Conservation (phyloP, 805 yeast species). For the Wickerhamiella kazuoi region DNA sequence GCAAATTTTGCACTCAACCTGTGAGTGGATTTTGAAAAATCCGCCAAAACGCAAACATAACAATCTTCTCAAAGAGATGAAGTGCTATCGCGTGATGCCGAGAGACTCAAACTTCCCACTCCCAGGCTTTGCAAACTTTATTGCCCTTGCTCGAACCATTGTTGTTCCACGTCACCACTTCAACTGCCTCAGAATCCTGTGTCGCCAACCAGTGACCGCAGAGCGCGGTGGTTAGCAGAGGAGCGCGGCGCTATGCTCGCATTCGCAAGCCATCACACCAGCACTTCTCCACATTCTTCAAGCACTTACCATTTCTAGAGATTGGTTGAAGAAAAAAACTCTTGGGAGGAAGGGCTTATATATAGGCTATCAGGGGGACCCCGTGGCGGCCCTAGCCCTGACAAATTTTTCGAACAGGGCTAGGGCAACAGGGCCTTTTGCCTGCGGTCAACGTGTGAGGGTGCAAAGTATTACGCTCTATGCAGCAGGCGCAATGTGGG, state of each 20-base stretch:
- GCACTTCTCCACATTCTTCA: background rate
- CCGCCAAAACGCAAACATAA: background rate
- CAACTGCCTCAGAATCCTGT: background rate
- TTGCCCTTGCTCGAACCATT: too few relatives aligned
- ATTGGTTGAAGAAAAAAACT: conserved; percentile 2
- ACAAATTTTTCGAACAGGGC: conserved; percentile 1
- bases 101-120: too few relatives aligned
- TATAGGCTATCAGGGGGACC: background rate
- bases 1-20: background rate
- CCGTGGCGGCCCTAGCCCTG: conserved; percentile 1
- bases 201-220: background rate
- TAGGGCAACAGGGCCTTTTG: background rate
- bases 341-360: conserved; percentile 3
- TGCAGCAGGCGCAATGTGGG: too few relatives aligned
- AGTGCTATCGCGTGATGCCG: too few relatives aligned
- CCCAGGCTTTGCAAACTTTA: too few relatives aligned
- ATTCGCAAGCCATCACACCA: too few relatives aligned
- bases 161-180: too few relatives aligned
- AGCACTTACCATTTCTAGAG: conserved; percentile 5
- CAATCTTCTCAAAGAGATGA: too few relatives aligned
- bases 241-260: too few relatives aligned
- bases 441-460: background rate
- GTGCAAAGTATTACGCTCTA: too few relatives aligned
- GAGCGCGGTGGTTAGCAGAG: too few relatives aligned
- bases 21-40: background rate